Conservation (phyloP, 208 protist species). For the Angomonas ambiguus region DNA sequence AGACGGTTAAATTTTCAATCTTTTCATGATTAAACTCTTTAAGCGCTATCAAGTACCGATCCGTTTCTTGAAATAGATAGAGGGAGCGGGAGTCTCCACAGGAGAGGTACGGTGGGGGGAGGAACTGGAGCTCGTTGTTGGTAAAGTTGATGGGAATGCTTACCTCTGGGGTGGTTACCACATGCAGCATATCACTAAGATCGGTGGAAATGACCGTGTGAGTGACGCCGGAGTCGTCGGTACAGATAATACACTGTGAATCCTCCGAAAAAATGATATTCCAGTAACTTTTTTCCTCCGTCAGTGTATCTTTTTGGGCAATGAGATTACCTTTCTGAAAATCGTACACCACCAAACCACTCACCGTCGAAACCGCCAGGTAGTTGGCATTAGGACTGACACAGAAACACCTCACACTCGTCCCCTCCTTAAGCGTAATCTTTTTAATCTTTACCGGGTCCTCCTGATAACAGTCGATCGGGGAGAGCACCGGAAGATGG, state of each 20-base stretch:
- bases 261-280: constrained; percentile 61
- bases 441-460: constrained; percentile 34
- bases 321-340: constrained; percentile 29
- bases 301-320: constrained; percentile 27
- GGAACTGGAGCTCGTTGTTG: constrained; percentile 29
- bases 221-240: constrained; percentile 35
- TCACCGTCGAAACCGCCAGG: constrained; percentile 48
- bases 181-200: constrained; percentile 19
- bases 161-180: constrained; percentile 34
- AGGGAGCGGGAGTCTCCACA: constrained; percentile 32
- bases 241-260: constrained; percentile 47
- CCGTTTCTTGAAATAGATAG: constrained; percentile 19
- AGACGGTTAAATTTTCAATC: constrained; percentile 56
- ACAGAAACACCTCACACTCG: constrained; percentile 60
- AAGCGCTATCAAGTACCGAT: constrained; percentile 16
- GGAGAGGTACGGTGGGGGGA: constrained; percentile 49
- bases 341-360: constrained; percentile 41
- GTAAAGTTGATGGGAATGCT: constrained; percentile 42
- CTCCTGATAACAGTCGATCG: constrained; percentile 64
- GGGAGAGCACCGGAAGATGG: constrained; percentile 43
- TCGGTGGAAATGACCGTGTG: constrained; percentile 47
- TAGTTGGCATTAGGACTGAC: constrained; percentile 55
- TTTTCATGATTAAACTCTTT: constrained; percentile 17
- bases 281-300: constrained; percentile 37
- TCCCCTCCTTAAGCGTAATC: constrained; percentile 58